Percentiles rank a stretch among this genome's conserved stretches.
phyloP scores from a whole-genome alignment of 345 rosid species.

The Zanthoxylum bungeanum region DNA sequence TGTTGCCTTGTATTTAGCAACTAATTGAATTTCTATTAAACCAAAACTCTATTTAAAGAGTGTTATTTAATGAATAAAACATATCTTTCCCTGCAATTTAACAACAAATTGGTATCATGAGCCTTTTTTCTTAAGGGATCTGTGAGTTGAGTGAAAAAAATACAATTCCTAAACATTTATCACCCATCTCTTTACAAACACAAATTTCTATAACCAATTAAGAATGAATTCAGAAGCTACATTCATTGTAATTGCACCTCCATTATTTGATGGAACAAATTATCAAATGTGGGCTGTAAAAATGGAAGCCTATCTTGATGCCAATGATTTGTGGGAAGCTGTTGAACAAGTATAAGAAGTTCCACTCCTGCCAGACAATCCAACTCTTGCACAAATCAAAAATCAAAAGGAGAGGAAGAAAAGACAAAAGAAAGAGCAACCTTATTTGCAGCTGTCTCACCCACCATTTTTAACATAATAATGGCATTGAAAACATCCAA shows the following conservation, averaged over 20 bases:
- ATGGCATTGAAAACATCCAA: background rate
- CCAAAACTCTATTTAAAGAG: no score
- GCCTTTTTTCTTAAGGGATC: background rate
- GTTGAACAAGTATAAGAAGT: slow-evolving; percentile 10
- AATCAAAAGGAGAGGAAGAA: background rate
- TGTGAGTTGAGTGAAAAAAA: background rate
- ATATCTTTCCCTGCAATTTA: no score
- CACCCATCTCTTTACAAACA: background rate
- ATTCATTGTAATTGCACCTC: background rate
- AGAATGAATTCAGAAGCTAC: slow-evolving; percentile 3
- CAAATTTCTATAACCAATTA: background rate
- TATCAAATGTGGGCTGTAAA: slow-evolving; percentile 8
- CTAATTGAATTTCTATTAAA: no score
- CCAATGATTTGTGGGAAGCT: slow-evolving; percentile 8
- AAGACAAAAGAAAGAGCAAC: slow-evolving; percentile 6
- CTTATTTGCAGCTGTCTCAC: slow-evolving; percentile 3
- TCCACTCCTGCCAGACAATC: background rate
- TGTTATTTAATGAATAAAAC: no score
- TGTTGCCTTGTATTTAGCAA: no score
- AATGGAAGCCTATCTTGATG: slow-evolving; percentile 15
- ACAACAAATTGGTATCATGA: background rate
- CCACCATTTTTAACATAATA: slow-evolving; percentile 2
- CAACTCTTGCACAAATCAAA: slow-evolving; percentile 1
- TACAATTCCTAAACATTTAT: background rate
- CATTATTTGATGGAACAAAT: slow-evolving; percentile 4